Evolutionary conservation across 768 basidiomycete genomes (phyloP).

Genomic region (Inosperma sp.): DNA sequence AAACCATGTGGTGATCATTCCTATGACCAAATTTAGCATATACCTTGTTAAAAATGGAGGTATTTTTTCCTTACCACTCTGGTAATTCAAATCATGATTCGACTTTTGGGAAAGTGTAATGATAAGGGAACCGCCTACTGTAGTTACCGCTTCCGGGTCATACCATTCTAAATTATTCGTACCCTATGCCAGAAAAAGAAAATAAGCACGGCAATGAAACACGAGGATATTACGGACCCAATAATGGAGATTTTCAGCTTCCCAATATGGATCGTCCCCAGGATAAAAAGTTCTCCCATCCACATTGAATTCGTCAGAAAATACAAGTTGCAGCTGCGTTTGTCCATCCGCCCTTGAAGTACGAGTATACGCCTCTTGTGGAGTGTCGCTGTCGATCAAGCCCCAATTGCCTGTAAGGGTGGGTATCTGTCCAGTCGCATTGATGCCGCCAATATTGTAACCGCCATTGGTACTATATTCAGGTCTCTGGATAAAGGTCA

Average conservation of each 20-base stretch:
- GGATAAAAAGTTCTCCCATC: slow-evolving; percentile 74
- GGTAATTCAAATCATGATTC: slow-evolving; percentile 68
- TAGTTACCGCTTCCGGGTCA: slow-evolving; percentile 75
- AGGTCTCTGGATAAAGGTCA: slow-evolving; percentile 27
- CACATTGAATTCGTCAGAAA: slow-evolving; percentile 74
- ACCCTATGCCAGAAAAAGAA: slow-evolving; percentile 26
- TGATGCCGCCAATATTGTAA: slow-evolving; percentile 50
- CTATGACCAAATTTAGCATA: slow-evolving; percentile 28
- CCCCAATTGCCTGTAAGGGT: slow-evolving; percentile 47
- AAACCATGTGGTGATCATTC: slow-evolving; percentile 41
- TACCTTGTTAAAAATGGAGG: slow-evolving; percentile 22
- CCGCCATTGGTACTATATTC: slow-evolving; percentile 25
- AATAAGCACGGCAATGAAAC: not conserved
- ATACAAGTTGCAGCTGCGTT: slow-evolving; percentile 52
- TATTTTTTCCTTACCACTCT: slow-evolving; percentile 45
- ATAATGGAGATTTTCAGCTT: slow-evolving; percentile 74
- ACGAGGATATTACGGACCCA: slow-evolving; percentile 43
- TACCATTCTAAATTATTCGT: slow-evolving; percentile 83
- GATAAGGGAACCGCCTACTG: slow-evolving; percentile 64
- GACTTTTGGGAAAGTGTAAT: slow-evolving; percentile 62
- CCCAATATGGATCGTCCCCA: slow-evolving; percentile 84
- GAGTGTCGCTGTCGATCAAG: slow-evolving; percentile 54
- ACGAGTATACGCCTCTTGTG: slow-evolving; percentile 49
- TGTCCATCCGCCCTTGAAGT: slow-evolving; percentile 54
- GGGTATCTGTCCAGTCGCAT: slow-evolving; percentile 56